Base-by-base conservation (phyloP, 371 early-diverging fungal genomes). In the Apophysomyces trapeziformis region DNA sequence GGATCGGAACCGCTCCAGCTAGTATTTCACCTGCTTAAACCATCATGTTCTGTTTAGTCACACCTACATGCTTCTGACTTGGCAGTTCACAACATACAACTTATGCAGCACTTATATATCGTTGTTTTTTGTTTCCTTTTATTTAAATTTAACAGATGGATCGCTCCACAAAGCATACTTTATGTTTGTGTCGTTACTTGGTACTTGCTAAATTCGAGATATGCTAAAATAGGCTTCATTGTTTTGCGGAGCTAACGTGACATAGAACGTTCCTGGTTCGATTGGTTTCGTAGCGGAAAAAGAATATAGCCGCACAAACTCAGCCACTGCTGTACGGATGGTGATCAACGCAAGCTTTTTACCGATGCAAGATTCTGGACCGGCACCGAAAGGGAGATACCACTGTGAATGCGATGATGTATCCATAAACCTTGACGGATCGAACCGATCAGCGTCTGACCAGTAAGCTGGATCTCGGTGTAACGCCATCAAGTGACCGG, bases 301-400 rank as follows among this genome's bases (percentile, higher is more conserved):
- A 8, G 54, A 18, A 11, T 50, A 50, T 5, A 11, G 6, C 21
- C 54, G 54, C 54, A 50, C 54, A 21, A 50, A 50, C 21, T 50
- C 54, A 9, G 54, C 4, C 7, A 50, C 54, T 0, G 21, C 54
- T 4, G 54, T 21, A 21, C 54, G 54, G 11, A 50, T 50, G 18
- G 21, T 50, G 21, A 4, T 50, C 35, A 50, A 5, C 9, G 54
- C 54, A 50, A 50, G 21, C 21, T 50, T 50, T 21, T 50, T 50
- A 50, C 54, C 54, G 11, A 50, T 16, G 21, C 54, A 50, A 21
- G 54, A 16, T 21, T 50, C 54, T 6, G 54, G 54, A 9, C 54
- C 54, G 8, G 54, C 54, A 6, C 54, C 54, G 21, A 50, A 50
- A 21, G 54, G 54, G 16, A 50, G 21, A 50, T 50, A 50, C 54